phyloP scores from a whole-genome alignment of 2,329 filamentous ascomycete genomes.

The Fusarium sp. region DNA sequence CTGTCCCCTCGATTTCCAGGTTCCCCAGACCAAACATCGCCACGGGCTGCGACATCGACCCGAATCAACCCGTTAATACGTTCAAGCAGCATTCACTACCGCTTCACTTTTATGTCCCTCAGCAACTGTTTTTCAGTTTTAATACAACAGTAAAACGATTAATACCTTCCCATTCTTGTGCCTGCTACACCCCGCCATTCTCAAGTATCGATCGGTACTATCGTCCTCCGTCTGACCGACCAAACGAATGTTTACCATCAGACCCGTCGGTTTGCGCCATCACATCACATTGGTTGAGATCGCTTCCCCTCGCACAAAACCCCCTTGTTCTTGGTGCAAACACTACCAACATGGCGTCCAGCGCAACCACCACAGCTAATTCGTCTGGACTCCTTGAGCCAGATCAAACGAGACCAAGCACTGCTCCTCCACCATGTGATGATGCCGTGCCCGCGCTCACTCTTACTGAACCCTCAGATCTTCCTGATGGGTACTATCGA shows the following conservation, averaged over 20 bases:
- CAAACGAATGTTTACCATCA: conserved; percentile 20
- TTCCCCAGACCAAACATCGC: conserved; percentile 11
- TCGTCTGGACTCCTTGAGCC: conserved; percentile 1
- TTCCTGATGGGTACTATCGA: conserved; percentile 4
- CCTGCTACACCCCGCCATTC: conserved; percentile 28
- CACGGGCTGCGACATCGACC: conserved; percentile 32
- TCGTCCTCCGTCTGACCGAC: conserved; percentile 29
- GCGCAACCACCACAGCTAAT: neutral
- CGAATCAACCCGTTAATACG: conserved; percentile 30
- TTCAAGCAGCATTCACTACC: neutral
- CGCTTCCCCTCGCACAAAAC: neutral
- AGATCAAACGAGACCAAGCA: conserved; percentile 22
- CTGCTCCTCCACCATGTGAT: conserved; percentile 34
- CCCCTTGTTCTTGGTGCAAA: neutral
- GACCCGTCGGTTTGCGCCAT: conserved; percentile 3
- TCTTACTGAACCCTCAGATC: conserved; percentile 10
- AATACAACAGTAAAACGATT: neutral
- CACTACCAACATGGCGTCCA: neutral
- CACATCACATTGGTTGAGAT: neutral
- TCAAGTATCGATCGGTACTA: conserved; percentile 22
- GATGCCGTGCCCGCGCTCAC: conserved; percentile 15
- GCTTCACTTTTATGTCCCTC: neutral
- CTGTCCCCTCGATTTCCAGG: conserved; percentile 12
- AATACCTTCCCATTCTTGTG: neutral
- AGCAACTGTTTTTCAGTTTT: neutral